These are phyloP conservation scores for Ophiocordyceps sinensis DNA, from an alignment of 2,329 filamentous ascomycete genomes.

Conservation along the genomic window DNA sequence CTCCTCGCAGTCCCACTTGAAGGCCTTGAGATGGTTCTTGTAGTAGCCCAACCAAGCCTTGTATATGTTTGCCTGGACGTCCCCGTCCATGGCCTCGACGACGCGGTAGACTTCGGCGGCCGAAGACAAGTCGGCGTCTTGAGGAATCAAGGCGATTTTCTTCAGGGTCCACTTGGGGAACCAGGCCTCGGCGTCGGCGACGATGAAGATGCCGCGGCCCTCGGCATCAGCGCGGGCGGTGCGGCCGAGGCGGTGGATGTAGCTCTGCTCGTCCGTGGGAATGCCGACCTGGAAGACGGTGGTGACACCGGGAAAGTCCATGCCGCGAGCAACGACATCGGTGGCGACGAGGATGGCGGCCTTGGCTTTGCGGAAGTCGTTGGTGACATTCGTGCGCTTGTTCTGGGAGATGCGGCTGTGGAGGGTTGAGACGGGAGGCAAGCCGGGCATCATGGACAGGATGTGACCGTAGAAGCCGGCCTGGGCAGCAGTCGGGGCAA, in stretches of 20 bases:
- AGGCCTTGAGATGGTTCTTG: conserved; percentile 32
- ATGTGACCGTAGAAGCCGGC: conserved; percentile 36
- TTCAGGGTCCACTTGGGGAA: conserved; percentile 36
- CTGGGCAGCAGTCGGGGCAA: conserved; percentile 48
- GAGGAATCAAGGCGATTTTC: conserved; percentile 36
- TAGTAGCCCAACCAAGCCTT: conserved; percentile 44
- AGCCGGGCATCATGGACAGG: conserved; percentile 13
- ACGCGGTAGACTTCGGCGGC: conserved; percentile 1
- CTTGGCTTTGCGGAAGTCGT: conserved; percentile 41
- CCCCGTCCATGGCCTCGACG: conserved; percentile 26
- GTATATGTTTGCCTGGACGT: conserved; percentile 33
- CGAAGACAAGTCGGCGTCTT: conserved; percentile 29
- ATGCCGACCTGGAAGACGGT: conserved; percentile 51
- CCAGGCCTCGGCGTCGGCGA: conserved; percentile 34
- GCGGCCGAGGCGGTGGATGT: conserved; percentile 54
- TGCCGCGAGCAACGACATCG: conserved; percentile 56
- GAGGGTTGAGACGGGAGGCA: too few species aligned
- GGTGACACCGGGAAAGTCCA: conserved; percentile 59
- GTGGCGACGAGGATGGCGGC: conserved; percentile 48
- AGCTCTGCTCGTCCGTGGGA: conserved; percentile 44
- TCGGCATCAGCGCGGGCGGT: conserved; percentile 51
- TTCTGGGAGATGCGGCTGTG: conserved; percentile 32
- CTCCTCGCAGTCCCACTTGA: conserved; percentile 25
- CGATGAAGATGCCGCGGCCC: conserved; percentile 46
- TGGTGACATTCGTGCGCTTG: conserved; percentile 41